phyloP scores from a whole-genome alignment of 331 rosid species.

The Rhamnella rubrinervis region DNA sequence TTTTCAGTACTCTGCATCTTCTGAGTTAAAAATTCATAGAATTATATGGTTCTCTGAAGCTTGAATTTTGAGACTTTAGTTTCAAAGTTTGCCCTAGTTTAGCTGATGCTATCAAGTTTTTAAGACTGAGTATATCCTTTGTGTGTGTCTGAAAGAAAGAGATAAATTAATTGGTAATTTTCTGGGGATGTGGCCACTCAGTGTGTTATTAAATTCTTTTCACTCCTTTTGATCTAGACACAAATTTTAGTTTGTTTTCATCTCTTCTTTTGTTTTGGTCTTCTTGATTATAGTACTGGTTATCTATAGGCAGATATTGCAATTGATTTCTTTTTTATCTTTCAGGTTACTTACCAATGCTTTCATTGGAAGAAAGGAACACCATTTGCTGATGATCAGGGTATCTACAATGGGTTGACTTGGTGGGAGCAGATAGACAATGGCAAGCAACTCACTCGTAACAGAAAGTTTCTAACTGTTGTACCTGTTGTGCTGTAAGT shows the following conservation, averaged over 20 bases:
- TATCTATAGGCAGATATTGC: not conserved
- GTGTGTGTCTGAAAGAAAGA: not conserved
- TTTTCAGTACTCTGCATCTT: too few species aligned
- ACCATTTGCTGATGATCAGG: slow-evolving; percentile 49
- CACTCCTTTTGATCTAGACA: not conserved
- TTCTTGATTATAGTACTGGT: not conserved
- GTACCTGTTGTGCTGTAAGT: slow-evolving; percentile 43
- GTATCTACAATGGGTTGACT: slow-evolving; percentile 44
- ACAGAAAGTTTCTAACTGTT: slow-evolving; percentile 42
- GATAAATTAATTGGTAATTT: not conserved
- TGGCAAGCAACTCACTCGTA: slow-evolving; percentile 46
- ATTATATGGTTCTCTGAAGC: not conserved
- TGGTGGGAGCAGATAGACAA: slow-evolving; percentile 52
- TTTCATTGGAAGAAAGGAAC: slow-evolving; percentile 53
- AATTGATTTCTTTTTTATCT: not conserved
- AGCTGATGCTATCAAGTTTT: not conserved
- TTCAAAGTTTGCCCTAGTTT: not conserved
- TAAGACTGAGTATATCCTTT: not conserved
- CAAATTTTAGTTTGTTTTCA: not conserved
- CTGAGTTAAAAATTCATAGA: too few species aligned
- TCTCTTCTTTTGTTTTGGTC: not conserved
- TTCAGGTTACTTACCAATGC: slow-evolving; percentile 44
- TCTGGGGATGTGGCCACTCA: not conserved
- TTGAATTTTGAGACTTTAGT: slow-evolving; percentile 1
- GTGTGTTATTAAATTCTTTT: not conserved